A percentile compares a stretch with the other conserved stretches of the same genome.
Evolutionary conservation across 176 grass and related monocot species (phyloP).

Genomic region (Oryza coarctata): DNA sequence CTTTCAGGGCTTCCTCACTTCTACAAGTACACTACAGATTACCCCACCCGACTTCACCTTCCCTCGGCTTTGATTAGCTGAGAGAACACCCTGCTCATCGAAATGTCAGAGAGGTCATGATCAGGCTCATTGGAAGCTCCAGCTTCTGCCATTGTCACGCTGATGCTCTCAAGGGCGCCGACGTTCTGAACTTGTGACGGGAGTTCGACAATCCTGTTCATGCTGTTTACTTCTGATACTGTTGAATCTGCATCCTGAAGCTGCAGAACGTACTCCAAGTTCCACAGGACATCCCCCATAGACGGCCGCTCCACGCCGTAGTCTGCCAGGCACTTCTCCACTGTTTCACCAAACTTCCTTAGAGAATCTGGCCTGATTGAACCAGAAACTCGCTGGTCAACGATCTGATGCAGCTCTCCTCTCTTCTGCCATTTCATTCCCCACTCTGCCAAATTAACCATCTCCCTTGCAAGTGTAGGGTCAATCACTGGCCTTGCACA

Average conservation of each 20-base stretch:
- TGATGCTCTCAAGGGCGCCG: conserved; percentile 36
- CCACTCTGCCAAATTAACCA: conserved; percentile 92
- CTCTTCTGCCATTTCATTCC: conserved; percentile 91
- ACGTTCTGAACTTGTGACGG: conserved; percentile 54
- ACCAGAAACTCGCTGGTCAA: conserved; percentile 60
- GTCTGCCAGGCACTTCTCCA: conserved; percentile 90
- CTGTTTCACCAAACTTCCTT: conserved; percentile 85
- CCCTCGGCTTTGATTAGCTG: conserved; percentile 93
- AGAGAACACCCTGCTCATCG: conserved; percentile 88
- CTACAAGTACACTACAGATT: conserved; percentile 34
- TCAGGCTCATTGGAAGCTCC: conserved; percentile 42
- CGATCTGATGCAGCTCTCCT: conserved; percentile 79
- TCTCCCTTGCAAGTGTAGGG: conserved; percentile 80
- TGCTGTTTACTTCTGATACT: conserved; percentile 71
- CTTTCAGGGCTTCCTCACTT: conserved; percentile 24
- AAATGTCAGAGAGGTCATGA: conserved; percentile 66
- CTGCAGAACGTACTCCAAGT: conserved; percentile 83
- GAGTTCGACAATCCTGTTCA: conserved; percentile 71
- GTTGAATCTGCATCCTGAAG: conserved; percentile 67
- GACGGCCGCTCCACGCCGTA: conserved; percentile 77
- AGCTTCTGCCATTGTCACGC: conserved; percentile 52
- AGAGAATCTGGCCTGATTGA: conserved; percentile 77
- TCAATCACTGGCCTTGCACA: conserved; percentile 91
- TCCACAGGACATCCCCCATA: conserved; percentile 92
- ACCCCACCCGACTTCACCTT: conserved; percentile 39